phyloP scores from a whole-genome alignment of 1,284 basidiomycete genomes.

The Pseudozyma tsukubaensis region DNA sequence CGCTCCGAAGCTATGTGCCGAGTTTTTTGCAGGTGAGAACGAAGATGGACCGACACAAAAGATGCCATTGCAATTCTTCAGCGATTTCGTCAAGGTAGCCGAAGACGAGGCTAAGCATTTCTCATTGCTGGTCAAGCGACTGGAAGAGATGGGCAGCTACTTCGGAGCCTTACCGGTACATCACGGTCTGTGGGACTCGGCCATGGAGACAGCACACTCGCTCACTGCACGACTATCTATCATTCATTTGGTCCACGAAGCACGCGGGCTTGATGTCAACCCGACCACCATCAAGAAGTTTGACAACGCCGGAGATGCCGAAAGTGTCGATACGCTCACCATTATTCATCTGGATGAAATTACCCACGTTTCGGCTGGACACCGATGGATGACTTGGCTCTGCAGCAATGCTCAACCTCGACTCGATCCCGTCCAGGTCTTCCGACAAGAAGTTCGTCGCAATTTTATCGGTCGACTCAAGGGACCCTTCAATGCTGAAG shows the following conservation, averaged over 20 bases:
- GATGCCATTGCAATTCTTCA: constrained; percentile 65
- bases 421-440: constrained; percentile 78
- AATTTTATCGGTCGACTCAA: constrained; percentile 85
- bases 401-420: constrained; percentile 73
- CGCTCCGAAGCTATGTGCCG: constrained; percentile 55
- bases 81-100: constrained; percentile 72
- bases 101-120: constrained; percentile 82
- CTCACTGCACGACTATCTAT: constrained; percentile 83
- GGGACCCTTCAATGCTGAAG: constrained; percentile 84
- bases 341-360: constrained; percentile 77
- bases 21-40: constrained; percentile 24
- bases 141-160: constrained; percentile 76
- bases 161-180: constrained; percentile 75
- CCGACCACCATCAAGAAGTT: constrained; percentile 85
- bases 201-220: constrained; percentile 78
- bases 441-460: constrained; percentile 78
- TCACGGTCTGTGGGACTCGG: constrained; percentile 80
- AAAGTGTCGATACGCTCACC: constrained; percentile 74
- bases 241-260: constrained; percentile 90
- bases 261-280: constrained; percentile 82
- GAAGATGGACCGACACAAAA: constrained; percentile 28
- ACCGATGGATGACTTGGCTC: constrained; percentile 85
- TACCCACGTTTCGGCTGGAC: constrained; percentile 81
- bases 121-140: constrained; percentile 70
- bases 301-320: constrained; percentile 76